Conservation (phyloP, 192 early-diverging fungal genomes). For the Bifiguratus adelaidae region DNA sequence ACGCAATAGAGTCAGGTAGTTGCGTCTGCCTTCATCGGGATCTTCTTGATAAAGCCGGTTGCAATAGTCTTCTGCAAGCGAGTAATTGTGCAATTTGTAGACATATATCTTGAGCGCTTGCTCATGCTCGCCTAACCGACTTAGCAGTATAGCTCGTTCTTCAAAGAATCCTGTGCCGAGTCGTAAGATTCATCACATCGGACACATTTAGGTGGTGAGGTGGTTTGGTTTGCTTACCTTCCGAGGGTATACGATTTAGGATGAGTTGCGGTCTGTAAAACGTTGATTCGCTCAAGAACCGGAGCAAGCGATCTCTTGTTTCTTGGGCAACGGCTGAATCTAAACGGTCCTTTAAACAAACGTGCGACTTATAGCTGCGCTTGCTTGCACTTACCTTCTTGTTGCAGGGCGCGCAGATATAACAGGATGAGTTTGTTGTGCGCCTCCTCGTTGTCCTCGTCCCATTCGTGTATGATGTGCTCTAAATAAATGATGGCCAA, state of each 20-base stretch:
- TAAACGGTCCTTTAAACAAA: too few relatives aligned
- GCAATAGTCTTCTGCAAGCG: slow-evolving; percentile 60
- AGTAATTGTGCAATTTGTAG: slow-evolving; percentile 61
- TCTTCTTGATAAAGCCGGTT: slow-evolving; percentile 38
- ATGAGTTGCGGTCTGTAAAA: slow-evolving; percentile 69
- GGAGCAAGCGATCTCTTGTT: slow-evolving; percentile 26
- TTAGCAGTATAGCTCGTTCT: slow-evolving; percentile 71
- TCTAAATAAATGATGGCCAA: slow-evolving; percentile 70
- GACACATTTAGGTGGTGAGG: too few relatives aligned
- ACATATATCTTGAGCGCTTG: slow-evolving; percentile 80
- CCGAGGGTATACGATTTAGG: slow-evolving; percentile 61
- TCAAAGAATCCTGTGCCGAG: slow-evolving; percentile 52
- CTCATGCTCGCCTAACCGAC: slow-evolving; percentile 74
- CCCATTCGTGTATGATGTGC: slow-evolving; percentile 63
- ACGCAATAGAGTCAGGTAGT: slow-evolving; percentile 53
- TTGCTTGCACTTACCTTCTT: too few relatives aligned
- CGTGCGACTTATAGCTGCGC: too few relatives aligned
- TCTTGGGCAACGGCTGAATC: background rate
- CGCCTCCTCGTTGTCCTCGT: slow-evolving; percentile 54
- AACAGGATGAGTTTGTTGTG: slow-evolving; percentile 75
- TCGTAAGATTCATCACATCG: too few relatives aligned
- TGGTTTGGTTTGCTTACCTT: slow-evolving; percentile 36
- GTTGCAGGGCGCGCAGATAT: slow-evolving; percentile 61
- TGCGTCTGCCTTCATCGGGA: slow-evolving; percentile 31
- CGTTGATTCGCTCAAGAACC: slow-evolving; percentile 59